These are phyloP conservation scores for Aspergillus sp. DNA, from an alignment of 2,329 filamentous ascomycete species.

Conservation along the genomic window DNA sequence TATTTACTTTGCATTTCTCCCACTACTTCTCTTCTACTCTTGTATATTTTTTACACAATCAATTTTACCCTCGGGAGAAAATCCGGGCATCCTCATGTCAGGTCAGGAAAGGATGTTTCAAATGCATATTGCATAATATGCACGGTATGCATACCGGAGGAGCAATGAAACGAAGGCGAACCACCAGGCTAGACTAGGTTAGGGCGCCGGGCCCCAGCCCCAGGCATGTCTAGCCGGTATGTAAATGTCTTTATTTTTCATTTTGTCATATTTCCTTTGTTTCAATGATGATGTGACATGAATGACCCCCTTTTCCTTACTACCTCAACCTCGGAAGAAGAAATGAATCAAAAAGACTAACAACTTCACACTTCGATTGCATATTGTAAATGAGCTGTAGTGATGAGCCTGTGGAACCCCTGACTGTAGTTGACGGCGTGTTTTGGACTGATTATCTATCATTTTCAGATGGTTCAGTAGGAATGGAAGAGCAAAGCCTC, in stretches of 20 bases:
- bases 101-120: too few relatives aligned
- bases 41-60: background rate
- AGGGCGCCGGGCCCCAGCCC: background rate
- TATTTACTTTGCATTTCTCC: background rate
- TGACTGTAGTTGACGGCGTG: too few relatives aligned
- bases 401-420: too few relatives aligned
- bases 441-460: too few relatives aligned
- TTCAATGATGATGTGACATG: conserved; percentile 17
- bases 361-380: too few relatives aligned
- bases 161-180: conserved; percentile 7
- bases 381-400: too few relatives aligned
- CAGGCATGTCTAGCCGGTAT: too few relatives aligned
- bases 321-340: background rate
- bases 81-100: background rate
- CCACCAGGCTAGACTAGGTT: background rate
- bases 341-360: background rate
- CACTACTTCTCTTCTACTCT: background rate
- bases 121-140: background rate
- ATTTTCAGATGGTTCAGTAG: too few relatives aligned
- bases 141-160: conserved; percentile 2
- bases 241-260: background rate
- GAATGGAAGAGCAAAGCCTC: too few relatives aligned
- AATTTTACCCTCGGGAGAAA: background rate
- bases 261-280: conserved; percentile 19
- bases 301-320: background rate